Evolutionary conservation across 2,329 filamentous ascomycete genomes (phyloP).

Genomic region (Immersiporthe knoxdaviesiana): DNA sequence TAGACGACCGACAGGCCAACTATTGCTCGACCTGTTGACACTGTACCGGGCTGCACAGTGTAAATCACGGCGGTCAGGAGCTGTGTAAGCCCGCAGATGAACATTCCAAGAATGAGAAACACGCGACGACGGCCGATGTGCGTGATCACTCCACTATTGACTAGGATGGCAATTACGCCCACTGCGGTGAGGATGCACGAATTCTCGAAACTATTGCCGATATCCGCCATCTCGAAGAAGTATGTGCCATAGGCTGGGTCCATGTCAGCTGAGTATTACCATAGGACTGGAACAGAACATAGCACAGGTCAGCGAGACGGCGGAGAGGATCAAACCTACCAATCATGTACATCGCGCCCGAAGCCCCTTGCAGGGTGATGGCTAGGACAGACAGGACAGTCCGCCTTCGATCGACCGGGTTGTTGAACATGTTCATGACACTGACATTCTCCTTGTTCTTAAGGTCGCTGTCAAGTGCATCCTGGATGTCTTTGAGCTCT

Average conservation of each 20-base stretch:
- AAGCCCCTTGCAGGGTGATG: slow-evolving; percentile 55
- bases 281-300: too few species aligned
- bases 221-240: slow-evolving; percentile 62
- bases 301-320: not conserved
- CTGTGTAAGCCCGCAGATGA: slow-evolving; percentile 57
- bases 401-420: slow-evolving; percentile 55
- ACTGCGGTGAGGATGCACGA: slow-evolving; percentile 57
- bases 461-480: slow-evolving; percentile 41
- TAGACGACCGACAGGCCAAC: slow-evolving; percentile 58
- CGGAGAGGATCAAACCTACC: slow-evolving; percentile 40
- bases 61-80: slow-evolving; percentile 58
- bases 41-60: slow-evolving; percentile 44
- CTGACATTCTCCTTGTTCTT: slow-evolving; percentile 38
- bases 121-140: slow-evolving; percentile 56
- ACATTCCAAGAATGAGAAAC: slow-evolving; percentile 55
- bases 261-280: not conserved
- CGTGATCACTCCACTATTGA: slow-evolving; percentile 58
- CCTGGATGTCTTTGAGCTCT: slow-evolving; percentile 44
- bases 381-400: slow-evolving; percentile 52
- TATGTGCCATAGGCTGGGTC: slow-evolving; percentile 57
- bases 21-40: slow-evolving; percentile 49
- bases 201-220: slow-evolving; percentile 60
- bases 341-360: slow-evolving; percentile 48
- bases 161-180: slow-evolving; percentile 57
- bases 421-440: slow-evolving; percentile 52